Evolutionary conservation across 2,329 filamentous ascomycete genomes (phyloP).

Genomic region (Venturia oleaginea): DNA sequence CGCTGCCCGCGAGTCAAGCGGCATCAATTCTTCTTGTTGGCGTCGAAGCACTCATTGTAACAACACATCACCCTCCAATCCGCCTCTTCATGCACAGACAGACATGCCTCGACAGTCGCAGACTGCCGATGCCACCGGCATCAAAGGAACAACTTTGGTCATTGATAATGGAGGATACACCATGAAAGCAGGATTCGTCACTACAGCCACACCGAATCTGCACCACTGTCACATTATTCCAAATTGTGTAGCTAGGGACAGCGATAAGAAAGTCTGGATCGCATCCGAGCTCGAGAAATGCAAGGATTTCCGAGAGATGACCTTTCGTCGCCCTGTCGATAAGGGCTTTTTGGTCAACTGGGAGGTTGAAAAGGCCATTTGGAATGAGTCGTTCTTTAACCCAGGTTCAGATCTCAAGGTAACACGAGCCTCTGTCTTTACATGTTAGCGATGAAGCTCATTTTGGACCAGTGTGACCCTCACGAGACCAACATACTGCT

Average conservation of each 20-base stretch:
- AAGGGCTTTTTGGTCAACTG: conserved; percentile 94
- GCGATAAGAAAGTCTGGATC: conserved; percentile 69
- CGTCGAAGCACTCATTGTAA: neutral
- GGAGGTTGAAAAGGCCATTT: conserved; percentile 92
- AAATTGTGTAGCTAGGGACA: conserved; percentile 79
- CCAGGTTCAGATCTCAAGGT: conserved; percentile 51
- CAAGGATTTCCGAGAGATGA: conserved; percentile 80
- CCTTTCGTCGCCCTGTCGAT: conserved; percentile 81
- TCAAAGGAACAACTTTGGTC: conserved; percentile 53
- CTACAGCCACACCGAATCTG: conserved; percentile 27
- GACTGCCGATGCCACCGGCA: neutral
- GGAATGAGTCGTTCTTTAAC: conserved; percentile 81
- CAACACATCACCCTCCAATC: neutral
- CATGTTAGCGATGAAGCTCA: neutral
- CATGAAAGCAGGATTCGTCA: conserved; percentile 76
- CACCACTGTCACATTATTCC: conserved; percentile 61
- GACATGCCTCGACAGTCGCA: conserved; percentile 4
- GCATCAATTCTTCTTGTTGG: neutral
- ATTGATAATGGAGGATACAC: conserved; percentile 90
- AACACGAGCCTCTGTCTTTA: conserved; percentile 15
- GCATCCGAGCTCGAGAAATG: conserved; percentile 70
- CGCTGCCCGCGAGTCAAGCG: neutral
- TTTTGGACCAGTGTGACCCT: conserved; percentile 52
- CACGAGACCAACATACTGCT: conserved; percentile 75
- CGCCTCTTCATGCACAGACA: neutral